Evolutionary conservation across 2,329 filamentous ascomycete genomes (phyloP).

Genomic region (Podosphaera leucotricha): DNA sequence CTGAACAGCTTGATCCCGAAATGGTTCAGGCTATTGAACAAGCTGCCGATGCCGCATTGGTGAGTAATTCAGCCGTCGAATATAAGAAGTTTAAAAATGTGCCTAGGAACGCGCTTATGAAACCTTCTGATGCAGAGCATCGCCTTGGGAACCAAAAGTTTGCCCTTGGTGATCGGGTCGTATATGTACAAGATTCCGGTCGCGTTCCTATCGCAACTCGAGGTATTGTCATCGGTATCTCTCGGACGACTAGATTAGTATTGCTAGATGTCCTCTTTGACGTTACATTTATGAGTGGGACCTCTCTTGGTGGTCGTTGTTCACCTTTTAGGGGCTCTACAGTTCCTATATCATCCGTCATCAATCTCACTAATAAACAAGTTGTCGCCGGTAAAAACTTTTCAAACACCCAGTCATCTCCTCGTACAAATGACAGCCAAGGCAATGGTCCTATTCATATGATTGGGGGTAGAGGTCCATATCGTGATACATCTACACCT

Average conservation of each 20-base stretch:
- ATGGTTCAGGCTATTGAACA: constrained; percentile 61
- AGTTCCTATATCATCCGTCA: constrained; percentile 62
- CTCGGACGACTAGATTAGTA: constrained; percentile 58
- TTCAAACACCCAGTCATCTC: constrained; percentile 31
- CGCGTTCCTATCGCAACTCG: constrained; percentile 82
- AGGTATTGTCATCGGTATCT: constrained; percentile 88
- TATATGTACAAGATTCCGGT: constrained; percentile 79
- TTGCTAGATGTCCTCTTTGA: constrained; percentile 88
- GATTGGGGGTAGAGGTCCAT: constrained; percentile 36
- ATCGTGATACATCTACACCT: constrained; percentile 31
- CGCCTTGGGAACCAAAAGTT: constrained; percentile 70
- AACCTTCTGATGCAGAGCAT: constrained; percentile 89
- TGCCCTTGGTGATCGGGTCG: constrained; percentile 65
- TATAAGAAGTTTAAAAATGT: constrained; percentile 55
- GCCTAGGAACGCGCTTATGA: constrained; percentile 67
- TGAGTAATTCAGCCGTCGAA: constrained; percentile 27
- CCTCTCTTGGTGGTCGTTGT: constrained; percentile 70
- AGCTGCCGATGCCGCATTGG: constrained; percentile 41
- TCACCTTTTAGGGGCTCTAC: constrained; percentile 87
- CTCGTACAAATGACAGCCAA: constrained; percentile 12
- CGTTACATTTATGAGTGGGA: constrained; percentile 88
- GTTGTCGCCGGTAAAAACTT: constrained; percentile 45
- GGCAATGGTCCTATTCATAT: constrained; percentile 1
- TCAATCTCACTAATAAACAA: constrained; percentile 70
- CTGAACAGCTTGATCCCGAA: constrained; percentile 84